Percentiles rank a stretch among this genome's conserved stretches.
phyloP scores from a whole-genome alignment of 179 eudicot genomes.

The Spergularia azorica region DNA sequence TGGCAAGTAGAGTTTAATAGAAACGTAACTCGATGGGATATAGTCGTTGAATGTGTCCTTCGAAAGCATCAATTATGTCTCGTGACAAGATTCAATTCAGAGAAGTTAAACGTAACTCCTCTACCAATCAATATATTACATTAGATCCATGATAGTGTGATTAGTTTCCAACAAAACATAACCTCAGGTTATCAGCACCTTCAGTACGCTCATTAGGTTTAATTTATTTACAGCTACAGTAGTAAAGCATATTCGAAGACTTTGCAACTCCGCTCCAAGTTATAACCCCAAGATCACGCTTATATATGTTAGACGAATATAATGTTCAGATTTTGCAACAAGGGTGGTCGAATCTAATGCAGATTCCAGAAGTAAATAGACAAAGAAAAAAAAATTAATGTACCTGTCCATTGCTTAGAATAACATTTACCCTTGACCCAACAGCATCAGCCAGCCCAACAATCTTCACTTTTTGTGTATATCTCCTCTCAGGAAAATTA shows the following conservation, averaged over 20 bases:
- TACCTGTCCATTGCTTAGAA: slow-evolving; percentile 83
- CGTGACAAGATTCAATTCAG: neutral
- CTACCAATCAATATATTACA: neutral
- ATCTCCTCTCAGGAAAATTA: slow-evolving; percentile 36
- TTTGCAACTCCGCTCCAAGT: neutral
- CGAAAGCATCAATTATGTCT: neutral
- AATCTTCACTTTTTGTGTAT: slow-evolving; percentile 48
- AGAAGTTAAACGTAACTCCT: neutral
- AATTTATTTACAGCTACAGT: neutral
- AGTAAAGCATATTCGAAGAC: neutral
- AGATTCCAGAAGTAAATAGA: neutral
- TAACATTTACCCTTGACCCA: slow-evolving; percentile 70
- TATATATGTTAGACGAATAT: neutral
- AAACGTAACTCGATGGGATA: neutral
- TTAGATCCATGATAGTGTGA: neutral
- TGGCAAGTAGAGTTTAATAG: neutral
- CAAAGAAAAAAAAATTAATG: neutral
- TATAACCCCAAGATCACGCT: neutral
- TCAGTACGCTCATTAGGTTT: neutral
- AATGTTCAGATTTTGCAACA: slow-evolving; percentile 1
- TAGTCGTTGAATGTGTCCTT: neutral
- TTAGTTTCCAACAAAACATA: neutral
- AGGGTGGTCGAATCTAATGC: neutral
- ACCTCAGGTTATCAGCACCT: neutral
- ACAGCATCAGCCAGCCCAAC: slow-evolving; percentile 88